Evolutionary conservation across 768 basidiomycete species (phyloP).

Genomic region (Russula dissimulans): DNA sequence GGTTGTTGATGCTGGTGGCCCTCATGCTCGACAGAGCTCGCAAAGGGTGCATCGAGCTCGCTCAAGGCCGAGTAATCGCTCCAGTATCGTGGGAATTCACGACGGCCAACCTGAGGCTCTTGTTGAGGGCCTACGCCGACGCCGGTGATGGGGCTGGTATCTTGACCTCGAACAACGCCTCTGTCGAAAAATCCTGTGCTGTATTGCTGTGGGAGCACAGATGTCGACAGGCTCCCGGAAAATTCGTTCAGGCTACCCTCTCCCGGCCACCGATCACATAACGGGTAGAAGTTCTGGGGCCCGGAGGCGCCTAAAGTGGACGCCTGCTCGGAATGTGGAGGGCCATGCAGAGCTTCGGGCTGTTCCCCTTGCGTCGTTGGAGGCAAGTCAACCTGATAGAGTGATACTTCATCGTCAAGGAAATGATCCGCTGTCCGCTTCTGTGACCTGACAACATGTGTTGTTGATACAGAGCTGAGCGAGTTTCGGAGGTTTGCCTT

Average conservation of each 20-base stretch:
- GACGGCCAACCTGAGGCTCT: slow-evolving; percentile 3
- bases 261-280: slow-evolving; percentile 42
- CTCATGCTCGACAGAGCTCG: slow-evolving; percentile 13
- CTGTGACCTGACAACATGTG: slow-evolving; percentile 28
- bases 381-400: slow-evolving; percentile 3
- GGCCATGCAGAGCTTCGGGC: slow-evolving; percentile 17
- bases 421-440: slow-evolving; percentile 56
- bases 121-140: slow-evolving; percentile 2
- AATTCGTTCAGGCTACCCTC: slow-evolving; percentile 24
- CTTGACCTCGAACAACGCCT: slow-evolving; percentile 21
- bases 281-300: slow-evolving; percentile 23
- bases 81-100: slow-evolving; percentile 30
- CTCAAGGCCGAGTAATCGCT: slow-evolving; percentile 28
- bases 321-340: slow-evolving; percentile 11
- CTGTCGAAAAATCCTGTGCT: slow-evolving; percentile 62
- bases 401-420: slow-evolving; percentile 19
- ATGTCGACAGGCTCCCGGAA: slow-evolving; percentile 51
- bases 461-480: background rate
- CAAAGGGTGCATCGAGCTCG: slow-evolving; percentile 28
- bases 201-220: slow-evolving; percentile 65
- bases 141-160: background rate
- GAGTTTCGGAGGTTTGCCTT: slow-evolving; percentile 30
- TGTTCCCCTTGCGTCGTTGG: background rate
- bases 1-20: slow-evolving; percentile 6
- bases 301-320: background rate